Percentiles rank a stretch among this genome's conserved stretches.
Conservation (phyloP, 2,329 filamentous ascomycete species). For the Didymella segeticola region DNA sequence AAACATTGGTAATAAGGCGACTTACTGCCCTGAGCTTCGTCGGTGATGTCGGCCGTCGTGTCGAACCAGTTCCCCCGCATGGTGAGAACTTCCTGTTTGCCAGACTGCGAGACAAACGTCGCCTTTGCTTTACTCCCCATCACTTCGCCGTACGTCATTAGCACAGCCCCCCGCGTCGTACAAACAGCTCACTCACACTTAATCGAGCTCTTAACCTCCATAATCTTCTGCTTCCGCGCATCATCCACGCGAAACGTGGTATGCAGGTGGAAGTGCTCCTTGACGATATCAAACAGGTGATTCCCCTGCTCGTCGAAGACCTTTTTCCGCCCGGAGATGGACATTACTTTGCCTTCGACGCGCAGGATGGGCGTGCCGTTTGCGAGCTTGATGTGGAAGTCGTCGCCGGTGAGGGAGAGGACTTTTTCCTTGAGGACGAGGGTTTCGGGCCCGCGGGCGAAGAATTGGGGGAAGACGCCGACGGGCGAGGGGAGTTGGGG, state of each 20-base stretch:
- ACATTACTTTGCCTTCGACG: slow-evolving; percentile 62
- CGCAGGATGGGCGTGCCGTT: slow-evolving; percentile 62
- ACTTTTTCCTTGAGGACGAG: slow-evolving; percentile 68
- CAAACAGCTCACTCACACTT: slow-evolving; percentile 51
- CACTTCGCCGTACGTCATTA: slow-evolving; percentile 41
- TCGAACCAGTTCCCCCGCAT: slow-evolving; percentile 70
- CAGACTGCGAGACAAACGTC: slow-evolving; percentile 54
- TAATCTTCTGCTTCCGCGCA: slow-evolving; percentile 55
- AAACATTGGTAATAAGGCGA: no score
- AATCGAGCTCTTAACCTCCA: slow-evolving; percentile 64
- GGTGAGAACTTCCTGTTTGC: slow-evolving; percentile 38
- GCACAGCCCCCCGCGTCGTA: background rate
- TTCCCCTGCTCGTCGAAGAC: slow-evolving; percentile 61
- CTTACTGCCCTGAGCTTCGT: slow-evolving; percentile 50
- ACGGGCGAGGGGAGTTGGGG: slow-evolving; percentile 27
- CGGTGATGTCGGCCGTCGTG: slow-evolving; percentile 63
- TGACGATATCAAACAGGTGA: slow-evolving; percentile 65
- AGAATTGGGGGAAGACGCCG: slow-evolving; percentile 39
- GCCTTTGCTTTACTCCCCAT: slow-evolving; percentile 62
- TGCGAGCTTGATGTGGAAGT: slow-evolving; percentile 66
- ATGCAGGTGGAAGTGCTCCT: slow-evolving; percentile 60
- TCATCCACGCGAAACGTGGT: slow-evolving; percentile 60
- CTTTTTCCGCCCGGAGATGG: slow-evolving; percentile 62
- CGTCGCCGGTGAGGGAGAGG: slow-evolving; percentile 67
- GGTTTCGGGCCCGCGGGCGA: slow-evolving; percentile 47